These are phyloP conservation scores for Alternaria ventricosa DNA, from an alignment of 2,329 filamentous ascomycete species.

Conservation along the genomic window DNA sequence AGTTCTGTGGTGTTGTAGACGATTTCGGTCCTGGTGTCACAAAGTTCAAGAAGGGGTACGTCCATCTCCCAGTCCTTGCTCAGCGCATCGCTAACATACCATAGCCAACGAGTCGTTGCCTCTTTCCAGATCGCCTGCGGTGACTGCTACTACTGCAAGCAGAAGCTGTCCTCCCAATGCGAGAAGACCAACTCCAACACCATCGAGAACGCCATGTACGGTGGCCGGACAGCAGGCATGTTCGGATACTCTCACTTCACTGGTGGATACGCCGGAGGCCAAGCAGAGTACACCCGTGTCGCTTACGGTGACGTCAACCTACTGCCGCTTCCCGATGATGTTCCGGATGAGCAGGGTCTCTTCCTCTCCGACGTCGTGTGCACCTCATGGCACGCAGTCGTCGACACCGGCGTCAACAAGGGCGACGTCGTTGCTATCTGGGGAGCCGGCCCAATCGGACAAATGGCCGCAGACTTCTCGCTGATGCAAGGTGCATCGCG, in stretches of 20 bases:
- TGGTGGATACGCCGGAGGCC: constrained; percentile 85
- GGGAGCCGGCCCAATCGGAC: constrained; percentile 86
- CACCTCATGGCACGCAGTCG: constrained; percentile 82
- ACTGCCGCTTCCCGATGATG: constrained; percentile 75
- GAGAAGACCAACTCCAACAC: constrained; percentile 80
- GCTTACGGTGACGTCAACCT: constrained; percentile 83
- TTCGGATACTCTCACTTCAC: constrained; percentile 72
- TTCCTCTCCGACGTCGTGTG: constrained; percentile 81
- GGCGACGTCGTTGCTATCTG: constrained; percentile 82
- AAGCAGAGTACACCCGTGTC: constrained; percentile 85
- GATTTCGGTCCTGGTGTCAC: constrained; percentile 53
- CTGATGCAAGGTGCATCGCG: constrained; percentile 74
- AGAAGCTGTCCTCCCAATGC: constrained; percentile 80
- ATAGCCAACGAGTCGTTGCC: constrained; percentile 71
- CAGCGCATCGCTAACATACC: constrained; percentile 23
- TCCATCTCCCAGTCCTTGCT: neutral
- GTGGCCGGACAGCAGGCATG: constrained; percentile 73
- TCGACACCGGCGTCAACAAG: constrained; percentile 81
- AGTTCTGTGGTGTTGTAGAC: constrained; percentile 60
- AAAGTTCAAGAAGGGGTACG: constrained; percentile 51
- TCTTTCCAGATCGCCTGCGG: constrained; percentile 82
- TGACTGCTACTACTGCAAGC: constrained; percentile 76
- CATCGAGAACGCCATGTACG: constrained; percentile 77
- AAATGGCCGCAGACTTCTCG: constrained; percentile 73
- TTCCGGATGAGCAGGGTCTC: constrained; percentile 83